phyloP scores from a whole-genome alignment of 2,329 filamentous ascomycete species.

The Aspergillus glaucus region DNA sequence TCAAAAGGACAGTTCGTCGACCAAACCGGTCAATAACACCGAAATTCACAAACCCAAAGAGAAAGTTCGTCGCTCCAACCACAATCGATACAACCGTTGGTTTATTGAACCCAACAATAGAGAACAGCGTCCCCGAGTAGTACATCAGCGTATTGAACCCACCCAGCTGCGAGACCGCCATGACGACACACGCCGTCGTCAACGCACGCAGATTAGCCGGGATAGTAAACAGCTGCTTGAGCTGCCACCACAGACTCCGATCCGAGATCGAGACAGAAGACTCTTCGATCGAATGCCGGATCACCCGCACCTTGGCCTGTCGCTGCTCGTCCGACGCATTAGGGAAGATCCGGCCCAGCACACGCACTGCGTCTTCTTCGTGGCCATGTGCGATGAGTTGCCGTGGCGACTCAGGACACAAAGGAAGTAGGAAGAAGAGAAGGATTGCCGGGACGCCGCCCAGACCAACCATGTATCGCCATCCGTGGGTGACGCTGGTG shows the following conservation, averaged over 20 bases:
- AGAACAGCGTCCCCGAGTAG: constrained; percentile 39
- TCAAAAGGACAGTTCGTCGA: constrained; percentile 38
- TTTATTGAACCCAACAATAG: constrained; percentile 46
- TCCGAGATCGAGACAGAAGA: constrained; percentile 22
- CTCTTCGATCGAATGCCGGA: constrained; percentile 35
- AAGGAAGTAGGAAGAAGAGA: constrained; percentile 38
- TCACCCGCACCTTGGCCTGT: constrained; percentile 39
- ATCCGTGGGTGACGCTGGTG: constrained; percentile 38
- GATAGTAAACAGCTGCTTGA: constrained; percentile 43
- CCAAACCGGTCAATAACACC: constrained; percentile 41
- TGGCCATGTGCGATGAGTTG: constrained; percentile 42
- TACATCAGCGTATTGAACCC: constrained; percentile 44
- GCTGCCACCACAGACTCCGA: constrained; percentile 35
- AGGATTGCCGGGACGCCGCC: constrained; percentile 44
- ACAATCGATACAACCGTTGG: constrained; percentile 45
- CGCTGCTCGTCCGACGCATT: constrained; percentile 36
- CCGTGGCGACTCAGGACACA: constrained; percentile 46
- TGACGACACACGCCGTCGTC: constrained; percentile 41
- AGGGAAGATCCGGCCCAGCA: constrained; percentile 23
- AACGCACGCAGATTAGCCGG: constrained; percentile 42
- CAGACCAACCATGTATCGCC: constrained; percentile 45
- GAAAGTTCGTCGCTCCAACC: constrained; percentile 29
- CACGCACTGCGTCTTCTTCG: constrained; percentile 32
- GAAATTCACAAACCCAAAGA: constrained; percentile 45
- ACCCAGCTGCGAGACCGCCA: constrained; percentile 43